These are phyloP conservation scores for Telfairia occidentalis DNA, from an alignment of 331 rosid genomes.

Conservation along the genomic window DNA sequence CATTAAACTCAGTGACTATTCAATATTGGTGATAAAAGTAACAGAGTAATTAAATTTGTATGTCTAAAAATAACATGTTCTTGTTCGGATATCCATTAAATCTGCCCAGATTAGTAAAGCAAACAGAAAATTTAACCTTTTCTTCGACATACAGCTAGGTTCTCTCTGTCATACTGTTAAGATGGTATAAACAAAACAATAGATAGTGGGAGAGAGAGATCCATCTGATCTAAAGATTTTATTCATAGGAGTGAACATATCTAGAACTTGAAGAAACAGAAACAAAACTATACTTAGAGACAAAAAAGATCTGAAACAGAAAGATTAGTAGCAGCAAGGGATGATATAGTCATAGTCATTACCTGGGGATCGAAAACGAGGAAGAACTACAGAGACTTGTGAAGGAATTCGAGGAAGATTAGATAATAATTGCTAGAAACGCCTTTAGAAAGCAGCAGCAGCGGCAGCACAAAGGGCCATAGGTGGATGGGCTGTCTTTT, in stretches of 20 bases:
- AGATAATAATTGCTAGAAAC: not conserved
- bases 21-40: not conserved
- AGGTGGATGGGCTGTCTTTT: conserved; percentile 40
- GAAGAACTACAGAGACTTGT: conserved; percentile 22
- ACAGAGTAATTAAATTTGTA: not conserved
- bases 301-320: not conserved
- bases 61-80: not conserved
- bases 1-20: not conserved
- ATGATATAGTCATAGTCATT: not conserved
- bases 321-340: not conserved
- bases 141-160: not conserved
- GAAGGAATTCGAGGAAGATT: conserved; percentile 6
- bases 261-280: not conserved
- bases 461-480: conserved; percentile 20
- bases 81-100: not conserved
- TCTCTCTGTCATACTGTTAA: not conserved
- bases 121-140: not conserved
- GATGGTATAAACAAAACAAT: not conserved
- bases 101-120: not conserved
- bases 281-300: not conserved
- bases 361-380: conserved; percentile 8
- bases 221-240: not conserved
- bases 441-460: conserved; percentile 22
- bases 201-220: not conserved
- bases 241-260: not conserved